Evolutionary conservation across 306 rosid genomes (phyloP).

Genomic region (Vigna radiata): DNA sequence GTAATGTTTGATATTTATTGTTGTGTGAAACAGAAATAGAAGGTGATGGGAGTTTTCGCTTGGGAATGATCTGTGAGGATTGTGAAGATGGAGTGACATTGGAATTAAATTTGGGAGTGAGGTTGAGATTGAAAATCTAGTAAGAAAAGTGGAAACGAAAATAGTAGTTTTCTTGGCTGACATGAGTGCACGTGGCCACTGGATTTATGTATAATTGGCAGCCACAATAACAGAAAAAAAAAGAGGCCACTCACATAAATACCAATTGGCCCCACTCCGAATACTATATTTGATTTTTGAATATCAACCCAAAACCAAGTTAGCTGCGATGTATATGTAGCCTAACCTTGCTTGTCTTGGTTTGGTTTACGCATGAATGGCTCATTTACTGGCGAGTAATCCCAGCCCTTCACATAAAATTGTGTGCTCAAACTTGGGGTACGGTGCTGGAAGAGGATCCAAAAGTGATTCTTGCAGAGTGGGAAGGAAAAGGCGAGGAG

Average conservation of each 20-base stretch:
- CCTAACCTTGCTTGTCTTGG: background rate
- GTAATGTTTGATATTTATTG: background rate
- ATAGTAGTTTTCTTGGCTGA: conserved; percentile 39
- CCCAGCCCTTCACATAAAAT: conserved; percentile 45
- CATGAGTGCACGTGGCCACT: conserved; percentile 44
- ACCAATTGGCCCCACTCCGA: conserved; percentile 36
- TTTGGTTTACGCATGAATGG: conserved; percentile 52
- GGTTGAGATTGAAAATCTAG: conserved; percentile 1
- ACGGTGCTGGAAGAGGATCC: conserved; percentile 37
- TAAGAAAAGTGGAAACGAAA: background rate
- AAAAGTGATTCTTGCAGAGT: conserved; percentile 37
- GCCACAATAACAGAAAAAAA: conserved; percentile 12
- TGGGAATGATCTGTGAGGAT: background rate
- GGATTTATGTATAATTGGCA: conserved; percentile 12
- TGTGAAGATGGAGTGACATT: conserved; percentile 3
- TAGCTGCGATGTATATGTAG: background rate
- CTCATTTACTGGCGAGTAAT: conserved; percentile 57
- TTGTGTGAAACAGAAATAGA: conserved; percentile 9
- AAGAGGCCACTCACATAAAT: conserved; percentile 40
- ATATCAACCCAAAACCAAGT: background rate
- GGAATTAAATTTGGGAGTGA: background rate
- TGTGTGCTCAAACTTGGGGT: conserved; percentile 40
- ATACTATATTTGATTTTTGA: background rate
- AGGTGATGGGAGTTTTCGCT: background rate
- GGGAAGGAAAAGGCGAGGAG: conserved; percentile 18